phyloP scores from a whole-genome alignment of 805 yeast genomes.

The Lachancea quebecensis region DNA sequence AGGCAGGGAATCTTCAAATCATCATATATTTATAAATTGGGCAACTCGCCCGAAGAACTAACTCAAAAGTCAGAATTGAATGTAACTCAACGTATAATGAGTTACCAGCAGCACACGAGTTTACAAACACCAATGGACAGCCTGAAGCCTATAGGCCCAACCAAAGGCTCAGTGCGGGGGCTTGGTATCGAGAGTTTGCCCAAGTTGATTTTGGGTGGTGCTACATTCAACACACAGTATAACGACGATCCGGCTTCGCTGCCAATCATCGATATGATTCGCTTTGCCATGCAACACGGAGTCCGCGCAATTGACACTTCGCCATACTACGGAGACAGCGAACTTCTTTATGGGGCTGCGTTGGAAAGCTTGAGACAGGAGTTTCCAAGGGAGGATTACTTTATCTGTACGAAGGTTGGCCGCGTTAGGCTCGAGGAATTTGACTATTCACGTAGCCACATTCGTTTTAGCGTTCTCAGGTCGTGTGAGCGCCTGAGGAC shows the following conservation, averaged over 20 bases:
- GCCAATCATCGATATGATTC: slow-evolving; percentile 52
- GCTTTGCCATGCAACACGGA: slow-evolving; percentile 57
- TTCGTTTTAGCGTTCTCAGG: slow-evolving; percentile 56
- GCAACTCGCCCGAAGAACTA: not conserved
- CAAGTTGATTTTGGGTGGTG: slow-evolving; percentile 77
- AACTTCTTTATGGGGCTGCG: slow-evolving; percentile 63
- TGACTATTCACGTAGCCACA: slow-evolving; percentile 59
- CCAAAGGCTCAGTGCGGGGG: not conserved
- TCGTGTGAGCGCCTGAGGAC: slow-evolving; percentile 64
- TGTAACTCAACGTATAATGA: not conserved
- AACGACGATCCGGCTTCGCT: slow-evolving; percentile 57
- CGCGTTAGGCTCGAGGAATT: slow-evolving; percentile 61
- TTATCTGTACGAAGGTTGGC: slow-evolving; percentile 82
- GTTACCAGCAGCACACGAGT: too few relatives aligned
- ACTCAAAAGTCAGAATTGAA: not conserved
- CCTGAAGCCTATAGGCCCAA: slow-evolving; percentile 3
- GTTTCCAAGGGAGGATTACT: slow-evolving; percentile 53
- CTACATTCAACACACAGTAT: slow-evolving; percentile 78
- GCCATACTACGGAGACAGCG: slow-evolving; percentile 91
- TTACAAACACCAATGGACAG: not conserved
- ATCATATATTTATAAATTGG: not conserved
- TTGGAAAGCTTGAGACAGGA: slow-evolving; percentile 35
- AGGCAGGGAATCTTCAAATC: not conserved
- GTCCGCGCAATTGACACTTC: slow-evolving; percentile 81
- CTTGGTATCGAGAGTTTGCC: slow-evolving; percentile 13